Base-by-base conservation (phyloP, 352 stramenopile species). In the Phytophthora hibernalis region DNA sequence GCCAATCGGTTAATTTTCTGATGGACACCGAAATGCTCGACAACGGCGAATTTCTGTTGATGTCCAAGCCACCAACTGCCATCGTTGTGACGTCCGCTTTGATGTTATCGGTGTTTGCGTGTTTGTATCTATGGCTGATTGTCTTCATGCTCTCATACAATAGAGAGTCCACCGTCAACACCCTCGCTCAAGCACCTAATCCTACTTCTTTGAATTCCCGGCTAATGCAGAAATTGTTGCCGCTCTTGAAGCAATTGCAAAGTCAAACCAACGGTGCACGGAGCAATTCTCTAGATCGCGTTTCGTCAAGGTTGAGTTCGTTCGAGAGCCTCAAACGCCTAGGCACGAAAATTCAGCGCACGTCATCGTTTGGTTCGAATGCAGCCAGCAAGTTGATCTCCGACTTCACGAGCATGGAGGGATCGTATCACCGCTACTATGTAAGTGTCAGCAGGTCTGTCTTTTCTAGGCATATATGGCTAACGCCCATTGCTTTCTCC, bases 31-130 rank as follows among this genome's bases (percentile, higher is more conserved):
- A 70, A 11, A 56, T 35, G 8, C 72, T 78, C 15, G 77, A 89
- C 45, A 68, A 74, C 12, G 80, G 80, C 12, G 71, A 87, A 12
- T 89, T 89, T 35, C 72, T 82, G 54, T 54, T 85, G 37, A 61
- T 84, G 31, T 63, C 74, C 0, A 66, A 79, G 24, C 64, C 75
- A 2, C 72, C 77, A 13, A 40, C 59, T 6, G 61, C 30, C 1
- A 76, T 76, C 1, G 73, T 73, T 8, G 67, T 79, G 22, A 61
- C 73, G 8, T 77, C 76, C 8, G 65, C 71, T 1, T 37, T 67
- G 8, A 53, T 79, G 31, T 47, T 89, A 6, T 49, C 75, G 18
- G 43, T 74, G 11, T 80, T 81, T 33, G 71, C 54, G 3, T 61
- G 37, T 2, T 71, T 68, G 24, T 86, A 85, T 35, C 40, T 80